Conservation (phyloP, 345 rosid genomes). For the Brassica rapa region DNA sequence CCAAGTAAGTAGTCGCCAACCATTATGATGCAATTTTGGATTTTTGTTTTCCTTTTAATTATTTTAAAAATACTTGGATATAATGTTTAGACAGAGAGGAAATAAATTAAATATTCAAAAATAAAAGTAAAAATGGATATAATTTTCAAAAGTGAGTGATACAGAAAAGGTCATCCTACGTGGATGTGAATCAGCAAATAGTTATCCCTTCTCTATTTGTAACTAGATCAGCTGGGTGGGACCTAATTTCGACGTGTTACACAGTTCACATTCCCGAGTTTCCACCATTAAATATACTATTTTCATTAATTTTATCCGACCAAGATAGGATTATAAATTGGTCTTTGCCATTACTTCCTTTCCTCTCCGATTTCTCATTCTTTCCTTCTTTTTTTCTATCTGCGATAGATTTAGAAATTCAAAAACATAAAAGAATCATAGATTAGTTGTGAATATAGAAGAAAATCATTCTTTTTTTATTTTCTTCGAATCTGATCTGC, state of each 20-base stretch:
- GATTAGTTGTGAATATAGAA: neutral
- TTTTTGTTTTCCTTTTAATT: neutral
- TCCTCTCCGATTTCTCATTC: conserved; percentile 14
- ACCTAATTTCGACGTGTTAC: conserved; percentile 28
- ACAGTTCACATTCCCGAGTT: conserved; percentile 28
- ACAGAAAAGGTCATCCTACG: conserved; percentile 29
- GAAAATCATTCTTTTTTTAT: neutral
- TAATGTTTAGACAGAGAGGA: neutral
- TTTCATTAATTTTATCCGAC: neutral
- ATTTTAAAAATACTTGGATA: conserved; percentile 5
- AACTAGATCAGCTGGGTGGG: conserved; percentile 21
- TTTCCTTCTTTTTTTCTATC: neutral
- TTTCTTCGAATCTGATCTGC: conserved; percentile 3
- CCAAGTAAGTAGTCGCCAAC: conserved; percentile 34
- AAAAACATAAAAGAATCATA: neutral
- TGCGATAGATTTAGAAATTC: neutral
- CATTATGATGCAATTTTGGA: neutral
- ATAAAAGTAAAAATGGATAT: neutral
- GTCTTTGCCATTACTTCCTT: neutral
- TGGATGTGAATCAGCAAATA: conserved; percentile 37
- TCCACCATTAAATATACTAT: conserved; percentile 5
- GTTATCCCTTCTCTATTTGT: conserved; percentile 15
- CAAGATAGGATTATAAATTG: neutral
- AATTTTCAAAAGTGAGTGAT: conserved; percentile 31
- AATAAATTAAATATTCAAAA: neutral